phyloP scores from a whole-genome alignment of 768 basidiomycete genomes.

The Kockovaella imperatae region DNA sequence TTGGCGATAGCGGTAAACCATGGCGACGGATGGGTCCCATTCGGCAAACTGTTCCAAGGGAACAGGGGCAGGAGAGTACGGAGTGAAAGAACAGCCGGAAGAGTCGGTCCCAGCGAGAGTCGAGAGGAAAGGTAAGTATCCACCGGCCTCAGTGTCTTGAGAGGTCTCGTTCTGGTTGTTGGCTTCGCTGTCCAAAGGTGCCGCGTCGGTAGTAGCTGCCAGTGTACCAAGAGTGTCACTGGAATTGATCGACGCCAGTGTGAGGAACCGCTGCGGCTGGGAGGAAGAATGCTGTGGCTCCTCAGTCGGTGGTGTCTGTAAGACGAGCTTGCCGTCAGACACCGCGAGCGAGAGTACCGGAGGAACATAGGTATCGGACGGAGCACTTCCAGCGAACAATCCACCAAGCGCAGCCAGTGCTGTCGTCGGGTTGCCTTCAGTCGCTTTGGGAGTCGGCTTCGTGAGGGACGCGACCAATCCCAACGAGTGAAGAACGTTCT shows the following conservation, averaged over 20 bases:
- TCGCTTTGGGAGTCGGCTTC: slow-evolving; percentile 18
- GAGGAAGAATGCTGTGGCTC: background rate
- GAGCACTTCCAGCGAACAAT: slow-evolving; percentile 11
- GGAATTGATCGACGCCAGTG: background rate
- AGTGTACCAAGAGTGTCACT: background rate
- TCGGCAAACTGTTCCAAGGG: slow-evolving; percentile 48
- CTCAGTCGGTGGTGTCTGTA: background rate
- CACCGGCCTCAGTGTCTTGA: background rate
- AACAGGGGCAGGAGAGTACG: slow-evolving; percentile 23
- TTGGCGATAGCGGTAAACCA: slow-evolving; percentile 56
- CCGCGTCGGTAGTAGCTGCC: background rate
- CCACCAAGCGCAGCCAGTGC: slow-evolving; percentile 8
- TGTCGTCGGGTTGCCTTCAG: slow-evolving; percentile 5
- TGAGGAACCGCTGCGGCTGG: too few relatives aligned
- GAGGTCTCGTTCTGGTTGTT: background rate
- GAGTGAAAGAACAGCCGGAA: slow-evolving; percentile 15
- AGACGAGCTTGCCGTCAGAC: background rate
- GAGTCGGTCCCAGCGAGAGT: background rate
- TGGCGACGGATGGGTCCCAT: slow-evolving; percentile 51
- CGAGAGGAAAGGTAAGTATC: background rate
- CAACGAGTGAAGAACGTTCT: slow-evolving; percentile 19
- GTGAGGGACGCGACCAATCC: slow-evolving; percentile 26
- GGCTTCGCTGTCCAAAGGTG: background rate
- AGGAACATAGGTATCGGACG: too few relatives aligned
- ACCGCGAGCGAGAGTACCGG: slow-evolving; percentile 13